Evolutionary conservation across 306 rosid species (phyloP).

Genomic region (Medicago truncatula): DNA sequence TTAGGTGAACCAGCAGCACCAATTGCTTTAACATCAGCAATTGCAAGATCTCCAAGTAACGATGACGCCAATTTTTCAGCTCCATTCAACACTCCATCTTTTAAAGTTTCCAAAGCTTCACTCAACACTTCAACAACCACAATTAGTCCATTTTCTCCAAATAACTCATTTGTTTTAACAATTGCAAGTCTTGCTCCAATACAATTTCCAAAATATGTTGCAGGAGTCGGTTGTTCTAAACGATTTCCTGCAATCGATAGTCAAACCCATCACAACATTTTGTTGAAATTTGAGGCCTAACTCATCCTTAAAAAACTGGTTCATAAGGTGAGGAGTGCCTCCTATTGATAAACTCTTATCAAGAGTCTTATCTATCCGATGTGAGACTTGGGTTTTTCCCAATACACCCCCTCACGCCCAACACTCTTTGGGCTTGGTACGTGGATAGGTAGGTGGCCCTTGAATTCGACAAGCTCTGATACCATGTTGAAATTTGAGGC

Average conservation of each 20-base stretch:
- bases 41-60: neutral
- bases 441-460: too few relatives aligned
- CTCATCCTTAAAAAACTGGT: too few relatives aligned
- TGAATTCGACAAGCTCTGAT: too few relatives aligned
- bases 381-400: too few relatives aligned
- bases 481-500: too few relatives aligned
- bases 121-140: conserved; percentile 34
- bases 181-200: neutral
- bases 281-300: too few relatives aligned
- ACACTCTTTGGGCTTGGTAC: too few relatives aligned
- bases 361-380: too few relatives aligned
- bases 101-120: conserved; percentile 43
- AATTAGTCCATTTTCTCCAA: conserved; percentile 44
- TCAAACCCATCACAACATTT: neutral
- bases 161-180: conserved; percentile 21
- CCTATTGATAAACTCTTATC: too few relatives aligned
- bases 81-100: conserved; percentile 45
- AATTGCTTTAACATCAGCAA: neutral
- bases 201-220: conserved; percentile 64
- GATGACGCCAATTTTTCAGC: conserved; percentile 40
- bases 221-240: conserved; percentile 48
- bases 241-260: conserved; percentile 47
- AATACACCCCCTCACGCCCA: too few relatives aligned
- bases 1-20: conserved; percentile 58
- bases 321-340: too few relatives aligned